Percentiles rank a stretch among this genome's conserved stretches.
Conservation (phyloP, 148 eudicot genomes). For the Amaranthus cruentus region DNA sequence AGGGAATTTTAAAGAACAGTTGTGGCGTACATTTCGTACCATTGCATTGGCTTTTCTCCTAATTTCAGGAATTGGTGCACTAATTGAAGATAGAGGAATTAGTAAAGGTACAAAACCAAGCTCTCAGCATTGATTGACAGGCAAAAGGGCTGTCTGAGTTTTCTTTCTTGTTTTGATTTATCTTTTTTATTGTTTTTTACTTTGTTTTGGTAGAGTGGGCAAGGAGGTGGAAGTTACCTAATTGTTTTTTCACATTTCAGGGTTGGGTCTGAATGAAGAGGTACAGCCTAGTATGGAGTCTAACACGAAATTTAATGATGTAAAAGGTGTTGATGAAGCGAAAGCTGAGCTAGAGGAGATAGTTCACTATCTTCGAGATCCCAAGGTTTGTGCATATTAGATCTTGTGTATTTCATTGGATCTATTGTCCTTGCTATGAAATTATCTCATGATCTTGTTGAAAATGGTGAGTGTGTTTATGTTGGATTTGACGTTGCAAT, state of each 20-base stretch:
- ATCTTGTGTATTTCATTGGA: neutral
- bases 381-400: slow-evolving; percentile 58
- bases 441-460: neutral
- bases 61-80: slow-evolving; percentile 89
- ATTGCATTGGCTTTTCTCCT: slow-evolving; percentile 80
- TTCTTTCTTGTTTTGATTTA: neutral
- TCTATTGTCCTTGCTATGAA: neutral
- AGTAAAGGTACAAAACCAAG: slow-evolving; percentile 62
- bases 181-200: neutral
- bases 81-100: slow-evolving; percentile 96
- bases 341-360: slow-evolving; percentile 97
- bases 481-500: too few relatives aligned
- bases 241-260: slow-evolving; percentile 28
- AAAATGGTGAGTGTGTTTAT: too few relatives aligned
- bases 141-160: neutral
- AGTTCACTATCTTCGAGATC: slow-evolving; percentile 98
- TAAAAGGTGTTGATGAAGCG: slow-evolving; percentile 99
- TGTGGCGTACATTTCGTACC: slow-evolving; percentile 90
- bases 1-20: slow-evolving; percentile 84
- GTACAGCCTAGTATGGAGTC: slow-evolving; percentile 95
- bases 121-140: neutral
- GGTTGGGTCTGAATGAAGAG: slow-evolving; percentile 91
- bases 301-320: slow-evolving; percentile 88
- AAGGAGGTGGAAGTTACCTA: neutral
- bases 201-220: neutral